Evolutionary conservation across 1,284 basidiomycete genomes (phyloP).

Genomic region (Rhodotorula glutinis): DNA sequence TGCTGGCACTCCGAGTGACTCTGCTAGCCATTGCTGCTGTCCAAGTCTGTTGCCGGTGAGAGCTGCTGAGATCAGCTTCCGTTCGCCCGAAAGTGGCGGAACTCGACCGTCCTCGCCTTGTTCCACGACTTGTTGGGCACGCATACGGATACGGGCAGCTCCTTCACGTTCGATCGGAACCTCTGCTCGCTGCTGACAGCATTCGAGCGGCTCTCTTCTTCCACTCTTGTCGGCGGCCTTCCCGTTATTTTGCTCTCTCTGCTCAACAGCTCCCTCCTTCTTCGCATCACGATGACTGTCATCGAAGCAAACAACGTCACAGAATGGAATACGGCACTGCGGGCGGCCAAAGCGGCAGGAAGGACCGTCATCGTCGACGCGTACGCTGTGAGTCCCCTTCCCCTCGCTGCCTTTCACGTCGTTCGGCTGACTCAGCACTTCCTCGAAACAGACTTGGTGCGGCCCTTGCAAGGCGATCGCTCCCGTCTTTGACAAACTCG

Average conservation of each 20-base stretch:
- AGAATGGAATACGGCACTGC: conserved; percentile 37
- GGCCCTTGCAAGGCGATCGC: conserved; percentile 33
- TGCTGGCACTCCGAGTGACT: conserved; percentile 4
- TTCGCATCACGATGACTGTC: conserved; percentile 14
- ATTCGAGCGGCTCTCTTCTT: no score
- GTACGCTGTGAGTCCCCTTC: background rate
- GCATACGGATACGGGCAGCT: no score
- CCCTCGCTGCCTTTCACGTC: background rate
- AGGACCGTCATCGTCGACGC: conserved; percentile 38
- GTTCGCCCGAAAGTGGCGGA: no score
- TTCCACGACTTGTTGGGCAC: no score
- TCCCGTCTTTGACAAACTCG: conserved; percentile 19
- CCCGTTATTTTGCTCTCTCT: no score
- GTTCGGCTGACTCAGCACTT: background rate
- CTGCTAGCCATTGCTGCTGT: conserved; percentile 3
- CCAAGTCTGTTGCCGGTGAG: no score
- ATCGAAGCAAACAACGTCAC: conserved; percentile 32
- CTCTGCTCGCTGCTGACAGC: no score
- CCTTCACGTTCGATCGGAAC: no score
- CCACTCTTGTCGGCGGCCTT: no score
- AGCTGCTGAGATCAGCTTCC: no score
- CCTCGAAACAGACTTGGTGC: conserved; percentile 10
- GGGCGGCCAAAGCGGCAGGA: conserved; percentile 29
- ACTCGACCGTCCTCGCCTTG: no score
- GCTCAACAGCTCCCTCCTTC: no score